phyloP scores from a whole-genome alignment of 2,329 filamentous ascomycete species.

The Cladophialophora psammophila region DNA sequence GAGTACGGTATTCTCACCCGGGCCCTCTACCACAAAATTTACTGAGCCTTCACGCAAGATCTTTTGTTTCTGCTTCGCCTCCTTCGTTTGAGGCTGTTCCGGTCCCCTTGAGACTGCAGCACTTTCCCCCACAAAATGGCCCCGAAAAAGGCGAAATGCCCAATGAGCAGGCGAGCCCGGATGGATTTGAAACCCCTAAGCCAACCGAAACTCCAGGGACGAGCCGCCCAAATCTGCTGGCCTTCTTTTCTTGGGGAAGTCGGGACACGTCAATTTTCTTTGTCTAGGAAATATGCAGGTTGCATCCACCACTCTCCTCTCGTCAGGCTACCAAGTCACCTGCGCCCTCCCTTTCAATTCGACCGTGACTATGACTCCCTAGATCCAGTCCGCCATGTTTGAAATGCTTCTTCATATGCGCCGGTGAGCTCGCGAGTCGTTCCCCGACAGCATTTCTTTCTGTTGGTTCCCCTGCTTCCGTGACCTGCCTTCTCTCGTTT shows the following conservation, averaged over 20 bases:
- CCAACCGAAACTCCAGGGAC: constrained; percentile 6
- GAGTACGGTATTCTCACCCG: not conserved
- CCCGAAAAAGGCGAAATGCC: constrained; percentile 1
- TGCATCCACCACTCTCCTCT: constrained; percentile 17
- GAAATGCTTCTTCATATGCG: constrained; percentile 16
- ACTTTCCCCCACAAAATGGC: constrained; percentile 19
- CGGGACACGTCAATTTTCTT: constrained; percentile 18
- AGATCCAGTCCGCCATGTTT: constrained; percentile 11
- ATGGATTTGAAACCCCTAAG: constrained; percentile 19
- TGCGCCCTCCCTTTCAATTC: constrained; percentile 29
- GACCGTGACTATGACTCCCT: constrained; percentile 20
- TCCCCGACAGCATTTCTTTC: not conserved
- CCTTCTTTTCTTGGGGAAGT: not conserved
- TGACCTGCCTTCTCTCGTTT: not conserved
- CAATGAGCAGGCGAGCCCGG: constrained; percentile 13
- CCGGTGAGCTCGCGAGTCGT: constrained; percentile 22
- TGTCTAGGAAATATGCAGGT: constrained; percentile 14
- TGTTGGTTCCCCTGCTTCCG: constrained; percentile 12
- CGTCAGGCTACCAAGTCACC: constrained; percentile 30
- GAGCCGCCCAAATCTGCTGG: constrained; percentile 6
- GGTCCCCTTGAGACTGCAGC: constrained; percentile 8
- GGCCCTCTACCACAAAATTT: too few relatives aligned
- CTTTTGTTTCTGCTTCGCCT: not conserved
- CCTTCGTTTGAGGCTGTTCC: not conserved
- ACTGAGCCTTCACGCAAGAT: not conserved